Base-by-base conservation (phyloP, 768 basidiomycete genomes). In the Hysterangium stoloniferum region DNA sequence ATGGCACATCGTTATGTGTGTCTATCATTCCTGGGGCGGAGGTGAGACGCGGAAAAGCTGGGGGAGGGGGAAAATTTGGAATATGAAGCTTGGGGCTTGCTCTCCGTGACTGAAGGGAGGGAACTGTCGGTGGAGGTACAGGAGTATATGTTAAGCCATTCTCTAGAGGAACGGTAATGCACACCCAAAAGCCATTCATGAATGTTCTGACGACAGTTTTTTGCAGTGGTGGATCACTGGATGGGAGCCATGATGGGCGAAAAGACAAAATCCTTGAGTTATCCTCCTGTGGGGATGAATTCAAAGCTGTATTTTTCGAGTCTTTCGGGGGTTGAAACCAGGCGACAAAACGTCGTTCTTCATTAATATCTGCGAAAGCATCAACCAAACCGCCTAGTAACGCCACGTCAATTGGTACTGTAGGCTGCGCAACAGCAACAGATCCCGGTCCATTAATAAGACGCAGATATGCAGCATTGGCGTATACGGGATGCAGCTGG, bases 121-220 rank as follows among this genome's bases (percentile, higher is more conserved):
- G 32, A n/a, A 25, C 32, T 32, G 48, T 17, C 19, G 34, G 7
- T 36, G 15, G 7, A 22, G 48, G 38, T 19, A 9, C 15, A 17
- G 34, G 13, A 48, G 29, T 19, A 34, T 27, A 9, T 59, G 57
- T 19, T 57, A 24, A 24, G 42, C 22, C 25, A 35, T 47, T 7
- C 48, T 43, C 13, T n/a, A n/a, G n/a, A n/a, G 59, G 59, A 20
- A 56, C 44, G n/a, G 59, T 49, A 0, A 56, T 59, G 44, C 57
- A 53, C 15, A 60, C 44, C 48, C 48, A 55, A n/a, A 45, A 57
- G 7, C 36, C 43, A 17, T 58, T 54, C 25, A 59, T 49, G 28
- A 43, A 32, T 19, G 58, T 56, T 38, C 52, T 54, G 13, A 45
- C 52, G 11, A 59, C 31, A 33, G 58, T 53, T 31, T 56, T 25